These are phyloP conservation scores for Aspergillus homomorphus DNA, from an alignment of 495 filamentous ascomycete genomes.

Conservation along the genomic window DNA sequence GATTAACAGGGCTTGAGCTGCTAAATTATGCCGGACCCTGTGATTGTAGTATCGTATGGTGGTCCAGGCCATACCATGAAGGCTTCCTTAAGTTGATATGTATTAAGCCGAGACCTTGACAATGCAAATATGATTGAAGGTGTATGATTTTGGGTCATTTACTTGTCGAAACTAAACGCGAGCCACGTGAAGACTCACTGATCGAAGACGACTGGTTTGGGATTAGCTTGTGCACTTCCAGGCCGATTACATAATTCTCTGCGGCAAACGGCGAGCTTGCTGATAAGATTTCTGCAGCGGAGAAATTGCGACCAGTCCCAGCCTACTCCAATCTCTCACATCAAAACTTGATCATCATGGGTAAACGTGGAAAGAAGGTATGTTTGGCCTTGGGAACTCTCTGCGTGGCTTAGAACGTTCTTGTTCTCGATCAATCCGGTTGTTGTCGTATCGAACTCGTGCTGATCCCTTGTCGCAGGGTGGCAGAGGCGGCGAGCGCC, in stretches of 20 bases:
- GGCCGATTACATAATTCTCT: neutral
- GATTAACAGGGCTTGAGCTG: no score
- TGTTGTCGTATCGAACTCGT: neutral
- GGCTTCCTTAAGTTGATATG: no score
- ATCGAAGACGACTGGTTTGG: no score
- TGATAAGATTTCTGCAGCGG: slow-evolving; percentile 6
- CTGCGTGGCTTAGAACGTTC: neutral
- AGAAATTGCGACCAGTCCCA: slow-evolving; percentile 3
- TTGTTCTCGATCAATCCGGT: neutral
- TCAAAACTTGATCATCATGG: slow-evolving; percentile 28
- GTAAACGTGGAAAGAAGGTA: slow-evolving; percentile 41
- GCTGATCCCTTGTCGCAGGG: slow-evolving; percentile 27
- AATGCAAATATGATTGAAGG: no score
- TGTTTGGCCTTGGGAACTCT: neutral
- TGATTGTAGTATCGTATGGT: no score
- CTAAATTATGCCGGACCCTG: no score
- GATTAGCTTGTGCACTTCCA: neutral
- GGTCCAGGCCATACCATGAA: no score
- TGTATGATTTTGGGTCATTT: no score
- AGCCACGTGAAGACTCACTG: no score
- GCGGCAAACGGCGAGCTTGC: neutral
- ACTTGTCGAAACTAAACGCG: no score
- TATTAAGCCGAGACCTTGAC: no score
- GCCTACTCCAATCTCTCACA: neutral
- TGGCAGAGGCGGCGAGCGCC: slow-evolving; percentile 33